Base-by-base conservation (phyloP, 345 rosid genomes). In the Salix brachista region DNA sequence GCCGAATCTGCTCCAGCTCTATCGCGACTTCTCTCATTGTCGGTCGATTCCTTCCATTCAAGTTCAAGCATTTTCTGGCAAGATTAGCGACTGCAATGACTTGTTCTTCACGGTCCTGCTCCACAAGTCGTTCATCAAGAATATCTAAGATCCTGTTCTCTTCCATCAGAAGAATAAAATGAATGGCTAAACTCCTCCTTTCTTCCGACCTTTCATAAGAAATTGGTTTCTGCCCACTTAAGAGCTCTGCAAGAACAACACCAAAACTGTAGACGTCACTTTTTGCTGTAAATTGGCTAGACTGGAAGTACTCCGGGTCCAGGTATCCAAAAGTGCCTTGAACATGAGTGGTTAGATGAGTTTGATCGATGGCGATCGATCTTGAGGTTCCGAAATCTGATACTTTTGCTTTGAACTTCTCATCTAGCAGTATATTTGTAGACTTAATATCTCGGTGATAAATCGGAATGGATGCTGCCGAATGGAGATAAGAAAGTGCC, bases 271-370 rank as follows among this genome's bases (percentile, higher is more conserved):
- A 81, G 26, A 77, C 78, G 48, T 77, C 78, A 2, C 80, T 81
- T 14, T 81, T 77, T 5, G 73, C 80, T 13, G 84, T 77, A 54
- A 76, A 69, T n/a, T 73, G 74, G 5, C 74, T 42, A 0, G 80
- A n/a, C n/a, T 34, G 69, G 42, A 76, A 83, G 39, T 79, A 79
- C 34, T 76, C 73, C 0, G 78, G 83, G 39, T 79, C 80, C 0
- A 79, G 54, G 78, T 83, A 83, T 1, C 85, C 85, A 44, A 79
- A 79, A 11, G 85, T 83, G 1, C 85, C 85, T 52, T 76, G 75
- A 2, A 83, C 73, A 30, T 6, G 37, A n/a, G 78, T 79, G 23
- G 85, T 83, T n/a, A 79, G 17, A 17, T 79, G 83, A 36, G 85
- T 72, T 69, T 42, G 65, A 23, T 79, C 80, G 10, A 50, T 32